A percentile compares a stretch with the other conserved stretches of the same genome.
phyloP scores from a whole-genome alignment of 192 early-diverging fungal genomes.

The Linnemannia hyalina region DNA sequence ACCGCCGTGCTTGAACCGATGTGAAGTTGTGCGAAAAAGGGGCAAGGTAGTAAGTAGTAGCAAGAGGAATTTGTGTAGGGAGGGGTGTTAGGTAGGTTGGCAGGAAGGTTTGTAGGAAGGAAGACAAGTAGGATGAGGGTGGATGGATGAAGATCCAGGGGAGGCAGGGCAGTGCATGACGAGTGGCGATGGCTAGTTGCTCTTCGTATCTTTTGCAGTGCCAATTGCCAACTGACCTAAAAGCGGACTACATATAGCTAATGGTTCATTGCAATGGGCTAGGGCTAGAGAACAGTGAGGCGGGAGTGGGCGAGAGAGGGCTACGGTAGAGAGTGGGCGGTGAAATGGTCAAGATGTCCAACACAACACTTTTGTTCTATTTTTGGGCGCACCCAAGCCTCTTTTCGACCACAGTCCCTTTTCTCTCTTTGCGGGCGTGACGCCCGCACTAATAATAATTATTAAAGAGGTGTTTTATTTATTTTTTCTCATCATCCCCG shows the following conservation, averaged over 20 bases:
- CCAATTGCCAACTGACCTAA: background rate
- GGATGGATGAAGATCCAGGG: background rate
- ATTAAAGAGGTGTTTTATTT: background rate
- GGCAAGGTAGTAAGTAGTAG: too few relatives aligned
- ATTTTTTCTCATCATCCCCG: background rate
- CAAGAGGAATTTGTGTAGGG: too few relatives aligned
- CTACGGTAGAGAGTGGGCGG: background rate
- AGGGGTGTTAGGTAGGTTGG: too few relatives aligned
- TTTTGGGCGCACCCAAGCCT: conserved; percentile 2
- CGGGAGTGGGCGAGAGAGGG: background rate
- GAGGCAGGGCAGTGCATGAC: background rate
- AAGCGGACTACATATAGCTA: background rate
- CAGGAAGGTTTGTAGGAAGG: too few relatives aligned
- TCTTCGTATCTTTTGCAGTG: background rate
- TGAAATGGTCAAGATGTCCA: background rate
- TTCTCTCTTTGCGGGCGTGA: too few relatives aligned
- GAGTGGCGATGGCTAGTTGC: background rate
- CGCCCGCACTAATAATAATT: background rate
- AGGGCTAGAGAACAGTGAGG: background rate
- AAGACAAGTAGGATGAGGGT: too few relatives aligned
- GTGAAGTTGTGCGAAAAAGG: background rate
- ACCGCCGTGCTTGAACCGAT: background rate
- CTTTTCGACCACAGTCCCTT: background rate
- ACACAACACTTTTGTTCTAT: background rate
- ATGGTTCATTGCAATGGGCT: background rate